phyloP scores from a whole-genome alignment of 2,329 filamentous ascomycete genomes.

The Penicillium sp. region DNA sequence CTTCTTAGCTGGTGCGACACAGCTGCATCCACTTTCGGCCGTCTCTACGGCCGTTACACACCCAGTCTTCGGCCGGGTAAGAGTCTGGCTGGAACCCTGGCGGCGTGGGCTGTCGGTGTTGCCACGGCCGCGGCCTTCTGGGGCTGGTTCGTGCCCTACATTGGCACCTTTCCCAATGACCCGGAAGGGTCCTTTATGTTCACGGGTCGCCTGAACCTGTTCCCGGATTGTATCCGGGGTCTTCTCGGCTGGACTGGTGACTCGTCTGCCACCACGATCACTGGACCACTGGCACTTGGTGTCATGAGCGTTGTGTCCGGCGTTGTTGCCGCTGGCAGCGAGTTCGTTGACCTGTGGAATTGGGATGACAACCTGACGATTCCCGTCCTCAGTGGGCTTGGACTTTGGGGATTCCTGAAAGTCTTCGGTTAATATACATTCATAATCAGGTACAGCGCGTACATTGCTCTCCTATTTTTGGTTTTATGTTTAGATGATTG shows the following conservation, averaged over 20 bases:
- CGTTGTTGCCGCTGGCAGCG: conserved; percentile 80
- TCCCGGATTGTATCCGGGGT: conserved; percentile 58
- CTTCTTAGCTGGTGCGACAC: conserved; percentile 98
- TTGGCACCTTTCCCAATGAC: conserved; percentile 64
- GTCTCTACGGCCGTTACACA: conserved; percentile 84
- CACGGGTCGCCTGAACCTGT: conserved; percentile 61
- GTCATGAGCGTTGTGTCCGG: conserved; percentile 82
- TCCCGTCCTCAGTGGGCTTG: conserved; percentile 79
- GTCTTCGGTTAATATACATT: conserved; percentile 57
- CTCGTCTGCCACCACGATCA: conserved; percentile 53
- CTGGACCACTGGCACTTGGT: conserved; percentile 67
- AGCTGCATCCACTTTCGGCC: conserved; percentile 88
- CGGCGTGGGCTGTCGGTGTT: conserved; percentile 78
- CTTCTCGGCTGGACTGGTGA: conserved; percentile 57
- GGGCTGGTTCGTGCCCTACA: conserved; percentile 70
- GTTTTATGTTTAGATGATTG: conserved; percentile 10
- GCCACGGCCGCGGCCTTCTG: conserved; percentile 79
- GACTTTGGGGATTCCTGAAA: conserved; percentile 87
- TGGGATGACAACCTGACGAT: conserved; percentile 99
- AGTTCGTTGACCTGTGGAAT: conserved; percentile 84
- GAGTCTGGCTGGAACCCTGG: conserved; percentile 81
- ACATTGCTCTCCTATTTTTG: background rate
- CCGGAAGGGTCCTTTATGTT: conserved; percentile 72
- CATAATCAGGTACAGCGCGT: conserved; percentile 1
- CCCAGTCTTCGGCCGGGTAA: conserved; percentile 79